Conservation (phyloP, 108 stramenopile genomes). For the Bacterosira constricta region DNA sequence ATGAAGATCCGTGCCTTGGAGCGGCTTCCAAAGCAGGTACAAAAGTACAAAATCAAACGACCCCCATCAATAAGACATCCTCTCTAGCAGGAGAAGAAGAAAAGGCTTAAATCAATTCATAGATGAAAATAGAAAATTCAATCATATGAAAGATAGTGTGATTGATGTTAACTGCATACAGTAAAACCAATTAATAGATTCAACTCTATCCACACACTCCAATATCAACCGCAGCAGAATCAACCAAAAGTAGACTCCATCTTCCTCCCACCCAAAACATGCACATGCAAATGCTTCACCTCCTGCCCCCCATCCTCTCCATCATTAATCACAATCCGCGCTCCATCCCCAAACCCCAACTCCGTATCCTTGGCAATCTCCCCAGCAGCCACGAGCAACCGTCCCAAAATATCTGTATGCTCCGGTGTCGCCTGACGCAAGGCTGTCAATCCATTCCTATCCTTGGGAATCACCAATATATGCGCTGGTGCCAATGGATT, state of each 20-base stretch:
- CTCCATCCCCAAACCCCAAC: constrained; percentile 84
- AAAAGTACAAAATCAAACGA: no score
- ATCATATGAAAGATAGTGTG: no score
- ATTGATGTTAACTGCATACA: no score
- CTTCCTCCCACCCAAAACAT: constrained; percentile 87
- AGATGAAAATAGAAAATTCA: no score
- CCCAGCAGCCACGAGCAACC: constrained; percentile 90
- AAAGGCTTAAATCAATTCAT: no score
- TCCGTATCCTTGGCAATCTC: constrained; percentile 87
- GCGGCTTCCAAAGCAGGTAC: no score
- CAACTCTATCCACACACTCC: no score
- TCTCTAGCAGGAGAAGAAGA: no score
- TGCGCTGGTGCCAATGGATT: constrained; percentile 94
- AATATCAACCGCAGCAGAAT: no score
- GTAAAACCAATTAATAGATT: no score
- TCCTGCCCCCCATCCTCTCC: constrained; percentile 92
- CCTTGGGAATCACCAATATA: constrained; percentile 97
- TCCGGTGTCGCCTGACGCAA: constrained; percentile 84
- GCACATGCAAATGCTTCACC: constrained; percentile 94
- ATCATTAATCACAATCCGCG: constrained; percentile 94
- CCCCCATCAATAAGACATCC: no score
- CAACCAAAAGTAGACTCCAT: constrained; percentile 44
- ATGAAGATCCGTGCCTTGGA: constrained; percentile 23
- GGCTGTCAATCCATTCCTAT: constrained; percentile 86
- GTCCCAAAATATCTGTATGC: constrained; percentile 92